Conservation (phyloP, 208 protist genomes). For the Crithidia sp. region DNA sequence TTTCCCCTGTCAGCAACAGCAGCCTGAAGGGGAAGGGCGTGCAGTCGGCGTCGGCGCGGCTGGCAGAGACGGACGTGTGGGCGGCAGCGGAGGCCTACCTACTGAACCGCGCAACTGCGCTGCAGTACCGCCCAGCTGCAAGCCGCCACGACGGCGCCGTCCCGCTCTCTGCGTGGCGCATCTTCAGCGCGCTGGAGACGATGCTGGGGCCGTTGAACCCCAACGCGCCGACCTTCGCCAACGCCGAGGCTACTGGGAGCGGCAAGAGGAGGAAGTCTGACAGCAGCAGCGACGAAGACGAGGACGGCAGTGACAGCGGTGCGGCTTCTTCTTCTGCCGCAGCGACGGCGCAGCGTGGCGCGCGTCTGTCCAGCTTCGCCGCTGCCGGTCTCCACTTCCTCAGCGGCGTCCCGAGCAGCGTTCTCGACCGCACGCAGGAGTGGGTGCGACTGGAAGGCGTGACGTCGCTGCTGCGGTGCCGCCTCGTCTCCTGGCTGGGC, state of each 20-base stretch:
- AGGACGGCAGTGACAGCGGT: constrained; percentile 21
- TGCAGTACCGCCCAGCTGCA: constrained; percentile 7
- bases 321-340: not conserved
- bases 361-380: constrained; percentile 46
- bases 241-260: not conserved
- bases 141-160: not conserved
- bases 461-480: constrained; percentile 60
- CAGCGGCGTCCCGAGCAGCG: constrained; percentile 42
- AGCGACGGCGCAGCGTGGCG: not conserved
- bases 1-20: not conserved
- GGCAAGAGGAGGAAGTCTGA: not conserved
- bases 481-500: constrained; percentile 45
- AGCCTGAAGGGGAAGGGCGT: not conserved
- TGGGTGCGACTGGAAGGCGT: constrained; percentile 64
- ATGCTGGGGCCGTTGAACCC: constrained; percentile 28
- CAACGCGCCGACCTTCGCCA: not conserved
- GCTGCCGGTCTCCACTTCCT: constrained; percentile 66
- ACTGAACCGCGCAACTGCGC: constrained; percentile 12
- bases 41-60: not conserved
- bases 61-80: constrained; percentile 17
- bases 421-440: constrained; percentile 42
- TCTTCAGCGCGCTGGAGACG: constrained; percentile 68
- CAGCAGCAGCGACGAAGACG: constrained; percentile 8
- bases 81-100: constrained; percentile 9
- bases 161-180: constrained; percentile 60